Base-by-base conservation (phyloP, 2,329 filamentous ascomycete species). In the Xylariaceae sp. region DNA sequence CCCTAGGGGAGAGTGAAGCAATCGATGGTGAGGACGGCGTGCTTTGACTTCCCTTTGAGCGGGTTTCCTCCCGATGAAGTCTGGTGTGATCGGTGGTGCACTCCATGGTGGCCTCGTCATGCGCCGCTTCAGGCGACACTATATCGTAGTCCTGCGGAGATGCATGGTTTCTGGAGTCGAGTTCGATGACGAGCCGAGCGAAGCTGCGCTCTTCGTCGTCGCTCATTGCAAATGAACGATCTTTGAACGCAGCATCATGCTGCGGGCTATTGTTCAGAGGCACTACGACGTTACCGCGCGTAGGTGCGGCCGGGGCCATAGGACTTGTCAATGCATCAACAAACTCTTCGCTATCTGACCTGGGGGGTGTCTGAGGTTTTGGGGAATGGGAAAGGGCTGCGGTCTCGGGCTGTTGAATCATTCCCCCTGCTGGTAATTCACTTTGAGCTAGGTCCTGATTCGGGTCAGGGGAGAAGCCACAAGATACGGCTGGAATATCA, bases 291-390 rank as follows among this genome's bases (percentile, higher is more conserved):
- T 53, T 58, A 57, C 51, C 70, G 47, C 55, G 64, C 60, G 55
- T 61, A 26, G 37, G 67, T 16, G 65, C 69, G 13, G 61, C 63
- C 19, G 65, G 61, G 3, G 61, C 64, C 29, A 67, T 55, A 7
- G 75, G 76, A 51, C 74, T 80, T 32, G 70, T 75, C 41, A 68
- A 70, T 12, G 77, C 77, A 63, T 82, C 78, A 37, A 79, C 71
- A 60, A 76, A 80, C 18, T 73, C 71, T n/a, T 79, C 74, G 5
- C 70, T 68, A 18, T 71, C 74, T 2, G 74, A 75, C 47, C 68
- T 76, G 1, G 74, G 72, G 5, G 73, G 74, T 30, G 70, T 70
- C 30, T 69, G 61, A 18, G 48, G 55, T 45, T 63, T 56, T 22
- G 55, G 55, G n/a, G 55, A 47, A 12, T 56, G 41, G 13, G 30